Base-by-base conservation (phyloP, 140 eudicot species). In the Oenanthe javanica region DNA sequence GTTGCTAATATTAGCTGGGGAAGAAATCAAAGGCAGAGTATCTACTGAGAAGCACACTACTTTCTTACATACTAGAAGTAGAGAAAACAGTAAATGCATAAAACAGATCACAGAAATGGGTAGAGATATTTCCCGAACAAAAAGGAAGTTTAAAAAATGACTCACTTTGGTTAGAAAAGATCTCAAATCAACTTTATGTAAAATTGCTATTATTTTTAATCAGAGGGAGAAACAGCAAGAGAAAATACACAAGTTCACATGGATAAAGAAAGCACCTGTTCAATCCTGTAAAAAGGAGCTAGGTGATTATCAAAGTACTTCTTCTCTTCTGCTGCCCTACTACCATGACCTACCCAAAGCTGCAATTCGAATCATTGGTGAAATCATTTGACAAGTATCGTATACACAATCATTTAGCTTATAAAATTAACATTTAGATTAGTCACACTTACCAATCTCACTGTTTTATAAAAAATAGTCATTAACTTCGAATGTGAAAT, bases 321-420 rank as follows among this genome's bases (percentile, higher is more conserved):
- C 67, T 86, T 86, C 74, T 86, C 89, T 81, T 77, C 87, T 21
- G 85, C 87, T 78, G 89, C 89, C 72, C 67, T 86, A 78, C 89
- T 86, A 43, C 78, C 89, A 81, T 52, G 87, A 66, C 89, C 89
- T 48, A 86, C 87, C 89, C 89, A 83, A 14, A 86, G 84, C 87
- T 86, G 83, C 80, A 19, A 51, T 21, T 45, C 1, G 0, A 72
- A 21, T 45, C 25, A 14, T 4, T 6, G 40, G 10, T 71, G 10
- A 82, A 77, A 36, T 67, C 47, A 27, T 25, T 38, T 70, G n/a
- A 14, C 48, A 38, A 12, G 48, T 27, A 70, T 4, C 3, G n/a
- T 15, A 15, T n/a, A 69, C 15, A 51, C 69, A 36, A 13, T 76
- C 49, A 42, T 9, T 46, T 31, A 31, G 31, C 31, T 31, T 31